phyloP scores from a whole-genome alignment of 169 alveolate genomes.

The Plasmodium reichenowi region DNA sequence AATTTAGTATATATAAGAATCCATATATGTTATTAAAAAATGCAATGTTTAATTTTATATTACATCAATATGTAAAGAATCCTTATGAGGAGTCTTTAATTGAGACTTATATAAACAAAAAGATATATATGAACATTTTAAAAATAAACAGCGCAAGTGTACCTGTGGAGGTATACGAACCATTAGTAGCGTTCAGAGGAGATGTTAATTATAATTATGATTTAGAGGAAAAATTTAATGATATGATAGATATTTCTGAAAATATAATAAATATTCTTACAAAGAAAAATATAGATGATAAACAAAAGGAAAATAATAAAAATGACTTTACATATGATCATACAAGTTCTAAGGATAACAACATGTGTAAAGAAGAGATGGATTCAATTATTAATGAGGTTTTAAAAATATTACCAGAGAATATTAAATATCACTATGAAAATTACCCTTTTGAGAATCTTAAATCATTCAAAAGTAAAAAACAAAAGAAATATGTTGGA shows the following conservation, averaged over 20 bases:
- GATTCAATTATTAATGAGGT: neutral
- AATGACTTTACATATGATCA: too few species aligned
- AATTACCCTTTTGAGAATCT: slow-evolving; percentile 66
- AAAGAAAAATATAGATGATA: neutral
- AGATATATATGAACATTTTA: slow-evolving; percentile 27
- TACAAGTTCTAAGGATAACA: neutral
- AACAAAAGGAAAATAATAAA: too few species aligned
- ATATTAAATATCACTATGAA: slow-evolving; percentile 11
- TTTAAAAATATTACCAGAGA: slow-evolving; percentile 48
- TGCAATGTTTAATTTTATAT: slow-evolving; percentile 27
- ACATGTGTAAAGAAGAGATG: neutral
- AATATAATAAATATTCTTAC: neutral
- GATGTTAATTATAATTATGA: slow-evolving; percentile 41
- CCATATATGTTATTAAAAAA: slow-evolving; percentile 66
- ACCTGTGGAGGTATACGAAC: slow-evolving; percentile 85
- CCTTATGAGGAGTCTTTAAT: slow-evolving; percentile 63
- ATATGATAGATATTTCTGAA: neutral
- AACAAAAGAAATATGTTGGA: slow-evolving; percentile 40
- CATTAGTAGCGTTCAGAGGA: slow-evolving; percentile 83
- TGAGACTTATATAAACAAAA: slow-evolving; percentile 18
- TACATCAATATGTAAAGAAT: slow-evolving; percentile 57
- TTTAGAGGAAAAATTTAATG: slow-evolving; percentile 17
- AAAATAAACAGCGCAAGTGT: slow-evolving; percentile 60
- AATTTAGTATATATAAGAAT: slow-evolving; percentile 38
- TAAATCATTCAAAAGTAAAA: slow-evolving; percentile 50